Conservation (phyloP, 805 yeast genomes). For the Teunomyces tritomae region DNA sequence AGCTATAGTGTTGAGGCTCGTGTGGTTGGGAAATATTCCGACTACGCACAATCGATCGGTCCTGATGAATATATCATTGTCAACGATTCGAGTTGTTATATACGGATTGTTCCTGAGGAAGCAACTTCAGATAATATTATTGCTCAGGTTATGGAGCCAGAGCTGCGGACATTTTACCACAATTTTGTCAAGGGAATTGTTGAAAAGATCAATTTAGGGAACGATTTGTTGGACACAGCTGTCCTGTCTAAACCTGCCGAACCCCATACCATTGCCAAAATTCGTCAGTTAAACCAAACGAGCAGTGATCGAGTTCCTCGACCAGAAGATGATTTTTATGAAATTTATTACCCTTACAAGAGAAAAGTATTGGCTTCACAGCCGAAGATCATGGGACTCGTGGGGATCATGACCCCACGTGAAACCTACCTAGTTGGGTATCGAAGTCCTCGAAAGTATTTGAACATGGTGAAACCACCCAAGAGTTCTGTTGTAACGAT, state of each 20-base stretch:
- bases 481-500: neutral
- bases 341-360: constrained; percentile 17
- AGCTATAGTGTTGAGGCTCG: constrained; percentile 28
- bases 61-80: constrained; percentile 24
- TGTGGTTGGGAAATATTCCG: constrained; percentile 22
- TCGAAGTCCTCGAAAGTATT: neutral
- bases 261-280: constrained; percentile 12
- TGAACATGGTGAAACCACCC: neutral
- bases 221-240: constrained; percentile 7
- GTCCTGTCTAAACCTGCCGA: neutral
- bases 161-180: constrained; percentile 14
- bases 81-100: constrained; percentile 20
- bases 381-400: constrained; percentile 20
- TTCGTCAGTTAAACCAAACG: constrained; percentile 13
- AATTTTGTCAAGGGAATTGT: constrained; percentile 15
- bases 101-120: constrained; percentile 21
- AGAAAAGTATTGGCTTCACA: constrained; percentile 21
- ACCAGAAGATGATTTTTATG: constrained; percentile 8
- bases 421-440: constrained; percentile 10
- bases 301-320: neutral
- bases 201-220: constrained; percentile 15
- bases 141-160: constrained; percentile 7
- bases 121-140: neutral
- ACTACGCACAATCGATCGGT: constrained; percentile 13
- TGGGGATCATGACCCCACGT: constrained; percentile 15